Evolutionary conservation across 2,329 filamentous ascomycete species (phyloP), one percentile per base, ranked within the genome.

Genomic region (Aureobasidium musti): DNA sequence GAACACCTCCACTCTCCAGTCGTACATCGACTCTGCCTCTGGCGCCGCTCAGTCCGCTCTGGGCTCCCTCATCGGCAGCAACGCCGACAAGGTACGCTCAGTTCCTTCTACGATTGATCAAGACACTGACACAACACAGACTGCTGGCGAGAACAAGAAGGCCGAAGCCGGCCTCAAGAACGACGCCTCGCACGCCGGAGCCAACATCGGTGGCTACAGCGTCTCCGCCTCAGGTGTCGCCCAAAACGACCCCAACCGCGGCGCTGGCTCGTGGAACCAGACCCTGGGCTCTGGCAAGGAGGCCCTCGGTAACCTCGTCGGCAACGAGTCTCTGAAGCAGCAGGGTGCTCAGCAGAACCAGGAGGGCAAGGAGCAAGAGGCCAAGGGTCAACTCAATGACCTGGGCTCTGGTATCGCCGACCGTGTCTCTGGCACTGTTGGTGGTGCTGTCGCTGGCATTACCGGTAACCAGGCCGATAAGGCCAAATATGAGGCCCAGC

Each of bases 281-380:
- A 96, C 92, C 5, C 75, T 93, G n/a, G 94, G 93, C 63, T 86
- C 89, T 0, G 88, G 88, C 50, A 97, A 97, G 82, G 91, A 97
- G 77, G 82, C 88, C 5, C 70, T 95, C 0, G 94, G 94, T 67
- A 88, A 88, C 21, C 72, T 94, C 5, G 71, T 94, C 30, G 94
- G 93, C 68, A 87, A 86, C 70, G 89, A 95, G 79, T 83, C 82
- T 39, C 79, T 97, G 64, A 94, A 93, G 82, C 82, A 86, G 56
- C 76, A 87, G 28, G 94, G 94, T 5, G 86, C 86, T 37, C 79
- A 89, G 73, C 92, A 97, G 81, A 96, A 96, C 75, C 81, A 86
- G 39, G 84, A 89, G 69, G 94, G 93, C 23, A 90, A 95, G 79
- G 85, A 84, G 37, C 88, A 93, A 77, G 91, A 97, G 79, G 91